Evolutionary conservation across 768 basidiomycete species (phyloP).

Genomic region (Tulasnella sp.): DNA sequence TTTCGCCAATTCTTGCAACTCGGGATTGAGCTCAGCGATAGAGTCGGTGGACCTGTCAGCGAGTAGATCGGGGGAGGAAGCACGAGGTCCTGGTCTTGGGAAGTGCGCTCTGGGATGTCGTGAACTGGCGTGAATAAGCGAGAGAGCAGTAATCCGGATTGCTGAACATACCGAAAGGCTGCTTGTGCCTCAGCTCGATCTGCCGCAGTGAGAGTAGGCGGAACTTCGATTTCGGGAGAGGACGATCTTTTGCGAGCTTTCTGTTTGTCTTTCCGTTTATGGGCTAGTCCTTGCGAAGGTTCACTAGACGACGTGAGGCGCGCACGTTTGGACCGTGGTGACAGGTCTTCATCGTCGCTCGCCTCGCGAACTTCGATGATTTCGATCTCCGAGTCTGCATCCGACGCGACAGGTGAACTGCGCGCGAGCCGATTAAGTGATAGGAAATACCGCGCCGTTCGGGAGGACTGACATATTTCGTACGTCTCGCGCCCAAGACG

Average conservation of each 20-base stretch:
- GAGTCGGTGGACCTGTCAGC: conserved; percentile 22
- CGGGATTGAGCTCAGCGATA: conserved; percentile 10
- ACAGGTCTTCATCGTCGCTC: conserved; percentile 18
- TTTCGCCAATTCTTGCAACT: conserved; percentile 14
- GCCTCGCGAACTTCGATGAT: background rate
- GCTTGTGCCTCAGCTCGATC: background rate
- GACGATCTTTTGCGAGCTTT: background rate
- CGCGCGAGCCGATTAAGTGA: background rate
- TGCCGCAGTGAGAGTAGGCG: conserved; percentile 7
- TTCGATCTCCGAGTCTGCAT: conserved; percentile 9
- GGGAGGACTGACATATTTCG: conserved; percentile 1
- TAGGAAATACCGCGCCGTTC: background rate
- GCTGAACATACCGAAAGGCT: background rate
- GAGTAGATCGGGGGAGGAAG: conserved; percentile 6
- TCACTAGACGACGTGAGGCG: background rate
- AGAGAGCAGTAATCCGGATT: background rate
- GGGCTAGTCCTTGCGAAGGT: background rate
- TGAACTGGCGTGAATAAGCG: background rate
- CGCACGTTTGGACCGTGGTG: conserved; percentile 18
- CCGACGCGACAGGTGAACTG: conserved; percentile 3
- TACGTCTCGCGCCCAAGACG: background rate
- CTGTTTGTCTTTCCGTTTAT: background rate
- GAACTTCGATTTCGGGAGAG: background rate
- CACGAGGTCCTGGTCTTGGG: conserved; percentile 2
- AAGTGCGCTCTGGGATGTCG: background rate